Conservation (phyloP, 2,329 filamentous ascomycete genomes). For the Ophiocordyceps camponoti-rufipedis region DNA sequence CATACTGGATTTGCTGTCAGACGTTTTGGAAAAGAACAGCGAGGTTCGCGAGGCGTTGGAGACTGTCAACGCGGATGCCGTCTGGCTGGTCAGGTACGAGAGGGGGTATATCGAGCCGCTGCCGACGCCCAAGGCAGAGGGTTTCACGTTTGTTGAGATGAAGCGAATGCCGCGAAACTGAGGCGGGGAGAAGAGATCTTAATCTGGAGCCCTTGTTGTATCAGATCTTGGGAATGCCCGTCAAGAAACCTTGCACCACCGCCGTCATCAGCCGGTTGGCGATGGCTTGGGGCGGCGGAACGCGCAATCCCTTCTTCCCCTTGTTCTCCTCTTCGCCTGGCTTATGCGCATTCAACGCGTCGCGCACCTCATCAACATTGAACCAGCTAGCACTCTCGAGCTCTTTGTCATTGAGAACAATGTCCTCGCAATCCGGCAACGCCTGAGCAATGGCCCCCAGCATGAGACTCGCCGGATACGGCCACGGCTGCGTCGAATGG, state of each 20-base stretch:
- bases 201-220: too few species aligned
- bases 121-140: slow-evolving; percentile 23
- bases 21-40: slow-evolving; percentile 22
- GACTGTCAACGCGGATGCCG: slow-evolving; percentile 50
- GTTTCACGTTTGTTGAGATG: slow-evolving; percentile 19
- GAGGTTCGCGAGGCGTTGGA: slow-evolving; percentile 41
- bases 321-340: slow-evolving; percentile 46
- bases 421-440: slow-evolving; percentile 49
- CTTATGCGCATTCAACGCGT: slow-evolving; percentile 48
- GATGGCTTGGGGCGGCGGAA: slow-evolving; percentile 80
- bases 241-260: slow-evolving; percentile 58
- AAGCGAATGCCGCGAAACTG: slow-evolving; percentile 2
- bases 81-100: slow-evolving; percentile 49
- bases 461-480: slow-evolving; percentile 72
- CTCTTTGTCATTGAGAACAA: slow-evolving; percentile 80
- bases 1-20: slow-evolving; percentile 42
- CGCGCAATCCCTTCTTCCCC: slow-evolving; percentile 47
- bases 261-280: slow-evolving; percentile 74
- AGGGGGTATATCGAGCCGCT: slow-evolving; percentile 19
- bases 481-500: slow-evolving; percentile 76
- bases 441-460: slow-evolving; percentile 80
- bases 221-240: slow-evolving; percentile 32
- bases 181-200: background rate
- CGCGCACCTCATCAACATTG: slow-evolving; percentile 57
- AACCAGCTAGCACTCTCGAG: slow-evolving; percentile 86